phyloP scores from a whole-genome alignment of 2,329 filamentous ascomycete genomes.

The Calonectria crousiana region DNA sequence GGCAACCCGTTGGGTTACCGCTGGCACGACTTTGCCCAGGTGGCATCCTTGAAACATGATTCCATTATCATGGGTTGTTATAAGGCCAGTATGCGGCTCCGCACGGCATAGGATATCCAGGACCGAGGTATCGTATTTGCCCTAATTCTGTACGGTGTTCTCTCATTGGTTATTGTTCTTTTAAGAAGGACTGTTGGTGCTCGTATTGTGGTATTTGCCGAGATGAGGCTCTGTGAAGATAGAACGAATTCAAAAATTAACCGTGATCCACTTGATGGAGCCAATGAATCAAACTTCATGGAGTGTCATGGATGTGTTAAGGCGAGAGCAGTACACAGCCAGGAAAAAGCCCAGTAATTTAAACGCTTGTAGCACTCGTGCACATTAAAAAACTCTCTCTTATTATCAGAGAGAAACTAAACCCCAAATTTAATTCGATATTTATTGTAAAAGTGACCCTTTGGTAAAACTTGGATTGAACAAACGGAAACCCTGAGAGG shows the following conservation, averaged over 20 bases:
- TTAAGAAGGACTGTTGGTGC: neutral
- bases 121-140: neutral
- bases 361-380: too few relatives aligned
- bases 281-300: neutral
- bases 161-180: neutral
- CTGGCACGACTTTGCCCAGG: neutral
- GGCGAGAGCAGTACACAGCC: neutral
- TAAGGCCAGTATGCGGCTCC: neutral
- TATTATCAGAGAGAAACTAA: neutral
- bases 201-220: neutral
- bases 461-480: too few relatives aligned
- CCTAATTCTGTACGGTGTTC: neutral
- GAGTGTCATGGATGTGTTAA: neutral
- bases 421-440: neutral
- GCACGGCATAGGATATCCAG: neutral
- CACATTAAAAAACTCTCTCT: too few relatives aligned
- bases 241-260: neutral
- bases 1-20: neutral
- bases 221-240: neutral
- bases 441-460: neutral
- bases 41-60: neutral
- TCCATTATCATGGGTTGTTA: neutral
- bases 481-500: neutral
- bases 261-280: neutral
- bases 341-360: neutral